Evolutionary conservation across 306 rosid genomes (phyloP).

Genomic region (Vigna reflexopilosa): DNA sequence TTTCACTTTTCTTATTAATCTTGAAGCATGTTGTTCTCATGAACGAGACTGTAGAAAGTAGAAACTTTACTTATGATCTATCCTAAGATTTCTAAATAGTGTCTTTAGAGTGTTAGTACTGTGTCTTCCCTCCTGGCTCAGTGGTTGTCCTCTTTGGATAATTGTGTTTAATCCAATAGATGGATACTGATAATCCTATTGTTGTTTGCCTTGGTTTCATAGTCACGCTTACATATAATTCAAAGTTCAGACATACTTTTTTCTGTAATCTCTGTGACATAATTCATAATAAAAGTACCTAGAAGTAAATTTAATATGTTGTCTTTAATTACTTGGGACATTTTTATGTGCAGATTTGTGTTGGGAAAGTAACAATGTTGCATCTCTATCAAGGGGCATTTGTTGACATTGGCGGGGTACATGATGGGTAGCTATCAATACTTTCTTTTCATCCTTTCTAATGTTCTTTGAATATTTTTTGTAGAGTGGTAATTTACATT

Average conservation of each 20-base stretch:
- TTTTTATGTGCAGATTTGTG: constrained; percentile 73
- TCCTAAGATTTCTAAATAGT: constrained; percentile 1
- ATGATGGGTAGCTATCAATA: constrained; percentile 77
- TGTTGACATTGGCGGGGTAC: constrained; percentile 96
- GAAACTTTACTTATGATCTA: constrained; percentile 27
- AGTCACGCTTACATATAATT: constrained; percentile 27
- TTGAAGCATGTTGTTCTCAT: constrained; percentile 27
- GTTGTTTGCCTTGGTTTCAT: constrained; percentile 33
- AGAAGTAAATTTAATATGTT: constrained; percentile 15
- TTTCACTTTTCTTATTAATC: constrained; percentile 27
- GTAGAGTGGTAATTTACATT: constrained; percentile 35
- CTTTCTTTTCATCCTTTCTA: constrained; percentile 20
- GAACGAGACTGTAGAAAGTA: background rate
- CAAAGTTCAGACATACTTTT: constrained; percentile 2
- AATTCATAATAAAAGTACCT: constrained; percentile 7
- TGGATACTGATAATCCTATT: background rate
- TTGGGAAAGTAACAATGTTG: constrained; percentile 79
- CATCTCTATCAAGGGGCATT: constrained; percentile 99
- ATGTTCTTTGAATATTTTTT: constrained; percentile 29
- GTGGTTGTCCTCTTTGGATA: constrained; percentile 19
- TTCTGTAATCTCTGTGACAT: background rate
- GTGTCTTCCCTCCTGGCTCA: background rate
- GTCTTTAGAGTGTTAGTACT: constrained; percentile 1
- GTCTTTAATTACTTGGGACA: constrained; percentile 22
- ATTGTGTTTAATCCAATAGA: constrained; percentile 29